These are phyloP conservation scores for Lactarius indigo DNA, from an alignment of 768 basidiomycete genomes.

Conservation along the genomic window DNA sequence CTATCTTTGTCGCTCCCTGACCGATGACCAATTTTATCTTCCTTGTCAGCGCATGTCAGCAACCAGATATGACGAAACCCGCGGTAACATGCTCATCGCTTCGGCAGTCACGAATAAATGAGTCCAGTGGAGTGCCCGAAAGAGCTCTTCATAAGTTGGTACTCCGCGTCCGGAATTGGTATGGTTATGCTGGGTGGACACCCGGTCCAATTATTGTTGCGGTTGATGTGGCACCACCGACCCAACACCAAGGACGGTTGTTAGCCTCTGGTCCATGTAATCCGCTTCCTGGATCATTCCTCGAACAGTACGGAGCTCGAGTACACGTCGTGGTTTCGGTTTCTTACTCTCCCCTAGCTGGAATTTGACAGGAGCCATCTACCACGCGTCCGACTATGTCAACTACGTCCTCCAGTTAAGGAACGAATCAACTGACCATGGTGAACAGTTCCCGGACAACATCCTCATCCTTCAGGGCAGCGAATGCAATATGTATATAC, in stretches of 20 bases:
- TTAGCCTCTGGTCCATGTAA: conserved; percentile 19
- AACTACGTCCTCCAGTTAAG: not conserved
- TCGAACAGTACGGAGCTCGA: conserved; percentile 21
- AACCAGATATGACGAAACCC: too few relatives aligned
- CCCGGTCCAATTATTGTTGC: not conserved
- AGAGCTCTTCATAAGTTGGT: too few relatives aligned
- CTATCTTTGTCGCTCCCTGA: too few relatives aligned
- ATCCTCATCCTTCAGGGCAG: not conserved
- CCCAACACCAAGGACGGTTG: not conserved
- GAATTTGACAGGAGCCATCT: conserved; percentile 14
- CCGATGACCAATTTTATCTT: too few relatives aligned
- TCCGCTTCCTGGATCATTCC: conserved; percentile 23
- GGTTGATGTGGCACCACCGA: not conserved
- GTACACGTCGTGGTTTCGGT: conserved; percentile 15
- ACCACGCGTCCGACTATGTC: not conserved
- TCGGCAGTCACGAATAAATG: too few relatives aligned
- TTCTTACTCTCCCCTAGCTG: conserved; percentile 17
- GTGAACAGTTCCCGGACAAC: conserved; percentile 1
- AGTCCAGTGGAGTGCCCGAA: too few relatives aligned
- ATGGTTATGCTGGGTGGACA: too few relatives aligned
- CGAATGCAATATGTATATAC: conserved; percentile 6
- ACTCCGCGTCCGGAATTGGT: too few relatives aligned
- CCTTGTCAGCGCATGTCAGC: too few relatives aligned
- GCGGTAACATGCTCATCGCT: too few relatives aligned
- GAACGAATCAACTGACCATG: conserved; percentile 9